These are phyloP conservation scores for Fusarium domesticum DNA, from an alignment of 2,329 filamentous ascomycete genomes.

Conservation along the genomic window DNA sequence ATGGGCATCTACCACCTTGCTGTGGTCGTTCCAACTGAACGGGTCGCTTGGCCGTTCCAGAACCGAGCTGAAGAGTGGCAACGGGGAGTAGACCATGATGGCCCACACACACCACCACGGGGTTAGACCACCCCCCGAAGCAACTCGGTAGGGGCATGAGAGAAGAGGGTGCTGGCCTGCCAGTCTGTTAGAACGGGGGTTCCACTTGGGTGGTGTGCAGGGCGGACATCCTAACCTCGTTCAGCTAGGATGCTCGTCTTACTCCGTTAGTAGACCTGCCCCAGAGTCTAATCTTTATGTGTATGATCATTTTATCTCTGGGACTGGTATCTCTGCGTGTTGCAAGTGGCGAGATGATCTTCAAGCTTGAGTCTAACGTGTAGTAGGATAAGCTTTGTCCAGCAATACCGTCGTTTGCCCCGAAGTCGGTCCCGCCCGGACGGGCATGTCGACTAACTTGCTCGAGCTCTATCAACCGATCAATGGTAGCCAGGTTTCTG, in stretches of 20 bases:
- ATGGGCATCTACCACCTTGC: background rate
- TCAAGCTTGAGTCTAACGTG: background rate
- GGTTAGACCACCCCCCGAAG: background rate
- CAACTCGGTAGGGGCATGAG: background rate
- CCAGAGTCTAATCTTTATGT: no score
- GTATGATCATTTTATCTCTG: no score
- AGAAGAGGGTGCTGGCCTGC: constrained; percentile 10
- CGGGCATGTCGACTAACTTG: constrained; percentile 2
- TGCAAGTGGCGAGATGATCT: background rate
- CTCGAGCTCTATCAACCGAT: no score
- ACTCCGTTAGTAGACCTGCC: no score
- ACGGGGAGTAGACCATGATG: background rate
- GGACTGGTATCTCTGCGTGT: no score
- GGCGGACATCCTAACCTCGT: constrained; percentile 17
- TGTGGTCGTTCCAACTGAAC: constrained; percentile 6
- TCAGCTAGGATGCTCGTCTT: constrained; percentile 7
- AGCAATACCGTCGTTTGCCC: constrained; percentile 2
- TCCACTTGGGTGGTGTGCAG: constrained; percentile 16
- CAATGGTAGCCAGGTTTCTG: no score
- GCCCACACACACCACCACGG: background rate
- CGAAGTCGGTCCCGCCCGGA: constrained; percentile 16
- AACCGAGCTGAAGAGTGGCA: background rate
- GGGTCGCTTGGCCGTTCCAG: constrained; percentile 2
- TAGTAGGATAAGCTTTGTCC: background rate
- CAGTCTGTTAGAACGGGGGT: no score